These are phyloP conservation scores for Isoetes taiwanensis DNA, from an alignment of 75 land plant genomes.

Conservation along the genomic window DNA sequence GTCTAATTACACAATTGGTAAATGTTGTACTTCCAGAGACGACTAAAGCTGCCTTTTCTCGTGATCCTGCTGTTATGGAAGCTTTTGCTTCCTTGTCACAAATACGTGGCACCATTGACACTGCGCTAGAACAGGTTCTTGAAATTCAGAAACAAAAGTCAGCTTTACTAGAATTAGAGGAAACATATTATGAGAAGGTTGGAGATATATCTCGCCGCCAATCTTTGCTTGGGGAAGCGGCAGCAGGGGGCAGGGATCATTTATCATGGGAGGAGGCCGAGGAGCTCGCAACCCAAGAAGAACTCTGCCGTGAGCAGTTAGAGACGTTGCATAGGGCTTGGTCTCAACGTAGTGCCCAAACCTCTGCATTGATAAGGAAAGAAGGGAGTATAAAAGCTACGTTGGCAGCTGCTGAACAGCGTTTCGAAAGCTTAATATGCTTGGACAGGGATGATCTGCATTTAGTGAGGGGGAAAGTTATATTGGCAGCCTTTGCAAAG, in stretches of 20 bases:
- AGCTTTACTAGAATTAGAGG: conserved; percentile 52
- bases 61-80: conserved; percentile 69
- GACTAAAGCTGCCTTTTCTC: conserved; percentile 44
- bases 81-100: conserved; percentile 72
- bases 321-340: conserved; percentile 64
- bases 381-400: conserved; percentile 35
- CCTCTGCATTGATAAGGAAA: conserved; percentile 35
- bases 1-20: conserved; percentile 39
- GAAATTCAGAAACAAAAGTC: conserved; percentile 52
- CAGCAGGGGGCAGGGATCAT: conserved; percentile 67
- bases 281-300: conserved; percentile 78
- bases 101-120: conserved; percentile 63
- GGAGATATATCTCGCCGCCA: conserved; percentile 56
- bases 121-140: conserved; percentile 54
- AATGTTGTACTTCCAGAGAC: conserved; percentile 57
- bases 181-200: conserved; percentile 52
- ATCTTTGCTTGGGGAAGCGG: conserved; percentile 58
- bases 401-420: conserved; percentile 37
- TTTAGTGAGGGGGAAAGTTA: conserved; percentile 30
- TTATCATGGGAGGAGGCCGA: conserved; percentile 97
- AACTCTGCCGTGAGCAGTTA: conserved; percentile 59
- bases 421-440: conserved; percentile 30
- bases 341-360: conserved; percentile 48
- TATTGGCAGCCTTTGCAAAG: conserved; percentile 41
- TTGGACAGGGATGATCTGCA: conserved; percentile 38